Evolutionary conservation across 2,329 filamentous ascomycete species (phyloP), one percentile per base, ranked within the genome.

Genomic region (Calycina herbarum): DNA sequence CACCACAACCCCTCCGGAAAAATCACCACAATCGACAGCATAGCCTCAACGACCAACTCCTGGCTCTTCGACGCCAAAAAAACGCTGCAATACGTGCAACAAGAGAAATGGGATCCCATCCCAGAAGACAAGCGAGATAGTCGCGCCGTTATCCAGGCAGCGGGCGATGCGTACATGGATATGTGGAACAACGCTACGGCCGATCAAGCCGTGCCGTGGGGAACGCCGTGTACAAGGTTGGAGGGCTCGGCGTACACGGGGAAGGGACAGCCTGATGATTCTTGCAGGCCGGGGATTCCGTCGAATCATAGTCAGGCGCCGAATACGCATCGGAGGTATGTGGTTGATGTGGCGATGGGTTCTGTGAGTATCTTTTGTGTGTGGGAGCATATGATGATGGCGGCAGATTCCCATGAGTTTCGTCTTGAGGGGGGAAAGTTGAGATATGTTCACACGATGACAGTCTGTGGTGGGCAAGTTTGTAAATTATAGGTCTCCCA

Each of bases 51-150:
- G 1, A 45, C 57, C 3, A 65, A 67, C 5, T 65, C 68, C 59
- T 70, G 68, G 68, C 64, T 62, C 13, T 70, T 70, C 64, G 66
- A 70, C 35, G 66, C 66, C 20, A 67, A 61, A 0, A 64, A 62
- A 1, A 58, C 65, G 20, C 60, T 70, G 1, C 59, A 70, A 40
- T 68, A 57, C 54, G 59, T 56, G 27, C 51, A 57, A 10, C 42
- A 27, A 13, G 68, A 70, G 35, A 51, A 40, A 6, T 70, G 65
- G 66, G 35, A 35, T 29, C 20, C 59, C 7, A 70, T 70, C 33
- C 66, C 68, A 1, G 24, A 38, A 29, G 57, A 31, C 2, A 67
- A 68, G n/a, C 60, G 57, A 13, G 68, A 68, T 42, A 64, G 40
- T 29, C 60, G 65, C 6, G 64, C 65, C 13, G 57, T 62, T 3